Evolutionary conservation across 129 eudicot species (phyloP).

Genomic region (Helianthus tuberosus): DNA sequence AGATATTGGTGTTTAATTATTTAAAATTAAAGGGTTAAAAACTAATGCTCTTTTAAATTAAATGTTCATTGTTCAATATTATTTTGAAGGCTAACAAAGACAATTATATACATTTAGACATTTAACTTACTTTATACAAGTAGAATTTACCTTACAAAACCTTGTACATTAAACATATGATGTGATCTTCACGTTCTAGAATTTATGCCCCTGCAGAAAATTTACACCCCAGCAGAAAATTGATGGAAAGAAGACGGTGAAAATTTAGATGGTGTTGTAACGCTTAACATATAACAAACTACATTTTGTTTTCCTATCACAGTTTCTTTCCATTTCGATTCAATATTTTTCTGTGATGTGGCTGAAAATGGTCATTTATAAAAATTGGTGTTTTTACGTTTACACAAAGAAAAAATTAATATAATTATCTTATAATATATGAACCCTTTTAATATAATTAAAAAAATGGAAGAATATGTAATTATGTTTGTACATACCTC

Average conservation of each 20-base stretch:
- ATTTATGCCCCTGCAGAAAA: not conserved
- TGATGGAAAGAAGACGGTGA: not conserved
- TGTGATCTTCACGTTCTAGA: not conserved
- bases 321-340: not conserved
- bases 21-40: no score
- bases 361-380: not conserved
- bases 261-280: not conserved
- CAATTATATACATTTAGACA: not conserved
- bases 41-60: no score
- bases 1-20: no score
- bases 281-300: not conserved
- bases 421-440: not conserved
- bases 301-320: not conserved
- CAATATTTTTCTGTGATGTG: not conserved
- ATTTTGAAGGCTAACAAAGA: not conserved
- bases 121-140: no score
- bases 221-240: not conserved
- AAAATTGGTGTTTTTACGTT: not conserved
- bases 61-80: not conserved
- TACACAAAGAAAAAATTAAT: no score
- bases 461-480: not conserved
- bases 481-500: not conserved
- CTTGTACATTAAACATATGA: not conserved
- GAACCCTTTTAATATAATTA: no score
- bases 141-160: not conserved